Base-by-base conservation (phyloP, 108 stramenopile genomes). In the Cyclotella cryptica region DNA sequence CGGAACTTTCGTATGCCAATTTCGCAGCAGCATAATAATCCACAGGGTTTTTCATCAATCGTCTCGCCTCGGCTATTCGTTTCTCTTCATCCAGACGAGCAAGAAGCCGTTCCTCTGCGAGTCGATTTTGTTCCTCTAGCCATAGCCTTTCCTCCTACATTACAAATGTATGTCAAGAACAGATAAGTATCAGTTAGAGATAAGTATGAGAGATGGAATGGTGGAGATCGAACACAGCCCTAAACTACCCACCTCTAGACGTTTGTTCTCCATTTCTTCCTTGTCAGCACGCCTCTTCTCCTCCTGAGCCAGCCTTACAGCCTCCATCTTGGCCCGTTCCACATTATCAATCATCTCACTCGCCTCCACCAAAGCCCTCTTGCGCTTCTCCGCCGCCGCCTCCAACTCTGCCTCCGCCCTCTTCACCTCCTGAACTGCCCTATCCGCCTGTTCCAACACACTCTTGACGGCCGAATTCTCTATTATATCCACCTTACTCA, bases 1-100 rank as follows among this genome's bases (percentile, higher is more conserved):
- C 64, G 15, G 65, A 30, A 21, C 47, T 49, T 52, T 71, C 49
- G 27, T 69, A 76, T 3, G 80, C 80, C 58, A 75, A 53, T 61
- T 57, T 35, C 13, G 69, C 80, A 35, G 80, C 75, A 21, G 80
- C 67, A 41, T 81, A 67, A 47, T 81, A 81, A 26, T 66, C 65
- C 21, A 66, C 65, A 9, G 65, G 65, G 46, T 66, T 66, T 66
- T 21, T 17, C 26, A 14, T 47, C 1, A 57, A 59, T 27, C 44
- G 21, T 54, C 1, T 58, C 42, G 24, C 8, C 29, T 71, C 66
- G 13, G 9, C 26, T 1, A 47, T 10, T 47, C 45, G 21, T 21
- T 59, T 19, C 35, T 58, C 54, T 59, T 59, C 22, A 21, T 57
- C 49, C 15, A 39, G 24, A 18, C 67, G 49, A 22, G 67, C 51